Conservation (phyloP, 2,329 filamentous ascomycete species). For the Aureobasidium lini region DNA sequence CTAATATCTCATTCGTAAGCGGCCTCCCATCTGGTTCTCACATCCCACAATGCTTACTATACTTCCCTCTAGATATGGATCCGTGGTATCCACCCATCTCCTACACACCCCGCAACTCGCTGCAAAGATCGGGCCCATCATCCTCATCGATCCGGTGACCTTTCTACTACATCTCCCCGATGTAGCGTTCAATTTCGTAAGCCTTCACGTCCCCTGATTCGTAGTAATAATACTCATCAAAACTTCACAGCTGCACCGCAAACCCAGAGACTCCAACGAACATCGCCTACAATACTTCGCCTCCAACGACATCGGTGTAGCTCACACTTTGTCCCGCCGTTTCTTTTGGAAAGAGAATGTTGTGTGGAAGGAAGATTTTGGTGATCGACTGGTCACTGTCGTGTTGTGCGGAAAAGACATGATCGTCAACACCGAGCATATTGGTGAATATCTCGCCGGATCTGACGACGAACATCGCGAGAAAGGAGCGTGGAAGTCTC, state of each 20-base stretch:
- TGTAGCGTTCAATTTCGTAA: slow-evolving; percentile 63
- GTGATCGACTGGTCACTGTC: slow-evolving; percentile 46
- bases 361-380: slow-evolving; percentile 60
- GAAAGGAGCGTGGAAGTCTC: slow-evolving; percentile 22
- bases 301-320: slow-evolving; percentile 58
- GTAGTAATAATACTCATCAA: no score
- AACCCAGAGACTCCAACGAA: slow-evolving; percentile 52
- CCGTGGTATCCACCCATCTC: slow-evolving; percentile 55
- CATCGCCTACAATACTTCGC: slow-evolving; percentile 66
- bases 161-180: slow-evolving; percentile 62
- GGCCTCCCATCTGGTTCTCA: neutral
- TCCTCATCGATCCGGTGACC: slow-evolving; percentile 57
- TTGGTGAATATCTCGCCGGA: slow-evolving; percentile 43
- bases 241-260: slow-evolving; percentile 4
- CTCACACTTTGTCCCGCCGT: slow-evolving; percentile 55
- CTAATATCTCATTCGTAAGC: slow-evolving; percentile 46
- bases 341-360: slow-evolving; percentile 69
- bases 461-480: slow-evolving; percentile 31
- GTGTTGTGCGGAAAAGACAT: slow-evolving; percentile 54
- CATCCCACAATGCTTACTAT: neutral
- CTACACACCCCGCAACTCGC: slow-evolving; percentile 43
- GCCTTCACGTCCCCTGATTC: neutral
- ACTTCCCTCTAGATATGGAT: slow-evolving; percentile 46
- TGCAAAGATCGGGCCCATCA: slow-evolving; percentile 40
- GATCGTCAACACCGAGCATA: slow-evolving; percentile 54